Conservation (phyloP, 176 grass and related monocot genomes). For the Carex myosuroides region DNA sequence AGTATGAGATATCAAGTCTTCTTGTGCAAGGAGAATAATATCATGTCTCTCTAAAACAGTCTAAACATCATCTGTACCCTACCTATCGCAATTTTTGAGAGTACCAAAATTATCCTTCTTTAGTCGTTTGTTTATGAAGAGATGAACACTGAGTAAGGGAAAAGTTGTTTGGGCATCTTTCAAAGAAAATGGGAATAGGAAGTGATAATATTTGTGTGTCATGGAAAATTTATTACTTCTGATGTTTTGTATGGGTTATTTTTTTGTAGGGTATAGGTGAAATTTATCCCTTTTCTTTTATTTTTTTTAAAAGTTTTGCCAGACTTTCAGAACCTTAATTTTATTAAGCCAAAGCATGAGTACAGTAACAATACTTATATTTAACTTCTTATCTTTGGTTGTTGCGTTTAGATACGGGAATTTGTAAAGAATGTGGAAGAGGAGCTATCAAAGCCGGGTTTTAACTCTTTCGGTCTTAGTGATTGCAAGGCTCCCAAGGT, state of each 20-base stretch:
- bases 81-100: neutral
- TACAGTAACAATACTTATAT: conserved; percentile 17
- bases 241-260: neutral
- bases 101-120: neutral
- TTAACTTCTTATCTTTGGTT: neutral
- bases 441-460: conserved; percentile 73
- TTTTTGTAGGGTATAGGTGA: conserved; percentile 3
- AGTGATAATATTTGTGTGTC: neutral
- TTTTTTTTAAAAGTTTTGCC: neutral
- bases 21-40: neutral
- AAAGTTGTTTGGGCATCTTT: neutral
- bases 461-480: conserved; percentile 95
- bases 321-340: neutral
- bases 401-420: conserved; percentile 68
- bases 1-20: conserved; percentile 8
- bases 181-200: neutral
- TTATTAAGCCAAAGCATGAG: neutral
- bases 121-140: neutral
- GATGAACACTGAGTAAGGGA: neutral
- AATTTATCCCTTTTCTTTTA: neutral
- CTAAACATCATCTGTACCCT: neutral
- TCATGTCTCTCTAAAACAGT: neutral
- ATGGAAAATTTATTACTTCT: neutral
- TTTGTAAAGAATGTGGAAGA: conserved; percentile 96
- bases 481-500: conserved; percentile 98